A percentile compares a stretch with the other conserved stretches of the same genome.
Conservation (phyloP, 2,329 filamentous ascomycete species). For the Torrubiella hemipterigena region DNA sequence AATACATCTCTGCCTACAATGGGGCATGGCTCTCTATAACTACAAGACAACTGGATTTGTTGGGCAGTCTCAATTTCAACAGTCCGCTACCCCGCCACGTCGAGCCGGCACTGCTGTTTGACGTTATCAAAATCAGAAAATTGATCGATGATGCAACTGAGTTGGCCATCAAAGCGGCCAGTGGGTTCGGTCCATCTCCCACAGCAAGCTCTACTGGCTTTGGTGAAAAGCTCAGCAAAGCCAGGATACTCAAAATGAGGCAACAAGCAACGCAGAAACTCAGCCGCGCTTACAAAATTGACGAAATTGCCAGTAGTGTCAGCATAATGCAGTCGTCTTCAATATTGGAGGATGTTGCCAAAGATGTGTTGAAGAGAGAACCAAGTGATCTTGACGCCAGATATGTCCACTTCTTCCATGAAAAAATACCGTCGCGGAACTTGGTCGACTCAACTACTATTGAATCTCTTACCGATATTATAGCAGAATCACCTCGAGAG, state of each 20-base stretch:
- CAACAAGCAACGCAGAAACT: conserved; percentile 72
- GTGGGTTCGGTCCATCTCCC: conserved; percentile 56
- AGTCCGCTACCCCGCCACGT: conserved; percentile 64
- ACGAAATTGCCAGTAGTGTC: conserved; percentile 75
- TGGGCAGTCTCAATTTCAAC: conserved; percentile 71
- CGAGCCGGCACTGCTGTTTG: conserved; percentile 71
- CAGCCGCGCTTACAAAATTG: conserved; percentile 63
- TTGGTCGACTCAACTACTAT: conserved; percentile 62
- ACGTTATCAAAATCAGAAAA: conserved; percentile 69
- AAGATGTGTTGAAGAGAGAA: conserved; percentile 58
- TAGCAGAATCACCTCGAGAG: conserved; percentile 49
- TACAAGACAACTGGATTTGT: conserved; percentile 63
- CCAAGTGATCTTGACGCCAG: conserved; percentile 60
- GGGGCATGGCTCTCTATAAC: conserved; percentile 75
- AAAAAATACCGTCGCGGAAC: conserved; percentile 70
- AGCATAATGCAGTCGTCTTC: conserved; percentile 74
- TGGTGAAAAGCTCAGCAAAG: conserved; percentile 57
- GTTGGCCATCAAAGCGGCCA: conserved; percentile 65
- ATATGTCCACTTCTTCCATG: conserved; percentile 88
- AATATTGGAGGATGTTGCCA: conserved; percentile 64
- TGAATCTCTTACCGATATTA: conserved; percentile 53
- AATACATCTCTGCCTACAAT: conserved; percentile 73
- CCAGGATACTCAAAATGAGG: conserved; percentile 67
- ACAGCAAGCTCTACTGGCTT: conserved; percentile 28
- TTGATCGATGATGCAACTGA: conserved; percentile 71